Evolutionary conservation across 2,329 filamentous ascomycete genomes (phyloP), one percentile per base, ranked within the genome.

Genomic region (Aspergillus sp.): DNA sequence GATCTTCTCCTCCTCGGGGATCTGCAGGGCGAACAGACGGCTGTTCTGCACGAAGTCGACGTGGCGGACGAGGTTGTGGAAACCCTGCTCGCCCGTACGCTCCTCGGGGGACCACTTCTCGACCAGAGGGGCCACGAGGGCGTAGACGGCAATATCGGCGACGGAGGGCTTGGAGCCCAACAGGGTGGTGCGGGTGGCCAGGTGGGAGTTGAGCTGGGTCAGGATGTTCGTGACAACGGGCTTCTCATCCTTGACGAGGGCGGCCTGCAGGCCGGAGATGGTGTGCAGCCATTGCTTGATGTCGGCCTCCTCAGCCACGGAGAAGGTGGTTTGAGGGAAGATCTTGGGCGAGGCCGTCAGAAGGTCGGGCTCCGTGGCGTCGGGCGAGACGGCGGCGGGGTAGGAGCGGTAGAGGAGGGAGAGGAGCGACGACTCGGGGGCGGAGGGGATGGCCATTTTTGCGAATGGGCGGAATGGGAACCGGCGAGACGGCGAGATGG

Each of bases 1-100:
- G 70, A 97, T 80, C 83, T 95, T 96, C 72, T 95, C 87, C 55
- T 79, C 82, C 14, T 89, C 86, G 62, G 84, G 81, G 65, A 96
- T 80, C 62, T 85, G 84, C 61, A 96, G 82, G 18, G 84, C 88
- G 63, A 96, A 84, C 50, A 87, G 67, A 1, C 87, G 82, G 51
- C 90, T 89, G 81, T 96, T 96, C 82, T 98, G 94, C 65, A 98
- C 91, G 74, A 97, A 96, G 80, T 97, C 94, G 72, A 97, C 78
- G 75, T 91, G 90, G 66, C 94, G 91, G 59, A 97, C 91, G 66
- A 98, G 90, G 79, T 98, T 88, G 64, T 96, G 93, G 76, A 90
- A 89, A 62, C 94, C 94, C 64, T 92, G 84, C 80, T 96, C 87
- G 63, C 94, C 94, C 22, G 94, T 96, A 72, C 91, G 87, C 84